Evolutionary conservation across 2,329 filamentous ascomycete species (phyloP).

Genomic region (Fusarium luffae): DNA sequence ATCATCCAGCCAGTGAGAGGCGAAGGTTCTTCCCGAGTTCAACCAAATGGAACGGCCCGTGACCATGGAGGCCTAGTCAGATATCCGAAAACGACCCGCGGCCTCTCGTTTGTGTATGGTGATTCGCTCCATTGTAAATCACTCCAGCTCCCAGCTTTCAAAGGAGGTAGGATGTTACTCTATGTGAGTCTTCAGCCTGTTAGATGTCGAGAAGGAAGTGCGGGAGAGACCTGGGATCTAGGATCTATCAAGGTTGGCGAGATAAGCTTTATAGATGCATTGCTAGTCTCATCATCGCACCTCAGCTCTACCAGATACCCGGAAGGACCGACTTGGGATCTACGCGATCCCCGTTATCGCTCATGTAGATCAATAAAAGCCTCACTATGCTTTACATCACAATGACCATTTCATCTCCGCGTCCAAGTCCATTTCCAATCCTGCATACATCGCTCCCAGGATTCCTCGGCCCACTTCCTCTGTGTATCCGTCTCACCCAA

Average conservation of each 20-base stretch:
- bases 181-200: too few relatives aligned
- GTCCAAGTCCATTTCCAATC: not conserved
- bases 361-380: not conserved
- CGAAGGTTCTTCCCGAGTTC: too few relatives aligned
- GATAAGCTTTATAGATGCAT: not conserved
- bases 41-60: too few relatives aligned
- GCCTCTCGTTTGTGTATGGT: too few relatives aligned
- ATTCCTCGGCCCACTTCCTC: not conserved
- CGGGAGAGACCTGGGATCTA: too few relatives aligned
- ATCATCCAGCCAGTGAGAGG: too few relatives aligned
- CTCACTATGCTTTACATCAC: not conserved
- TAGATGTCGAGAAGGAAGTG: rapidly evolving
- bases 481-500: not conserved
- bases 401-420: not conserved
- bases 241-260: not conserved
- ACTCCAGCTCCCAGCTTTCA: rapidly evolving
- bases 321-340: not conserved
- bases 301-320: not conserved
- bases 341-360: rapidly evolving
- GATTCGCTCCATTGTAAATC: too few relatives aligned
- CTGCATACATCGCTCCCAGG: not conserved
- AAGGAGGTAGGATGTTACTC: too few relatives aligned
- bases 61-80: too few relatives aligned
- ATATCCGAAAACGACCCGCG: too few relatives aligned
- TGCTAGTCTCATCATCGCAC: not conserved